Conservation (phyloP, 768 basidiomycete genomes). For the Lentinula boryana region DNA sequence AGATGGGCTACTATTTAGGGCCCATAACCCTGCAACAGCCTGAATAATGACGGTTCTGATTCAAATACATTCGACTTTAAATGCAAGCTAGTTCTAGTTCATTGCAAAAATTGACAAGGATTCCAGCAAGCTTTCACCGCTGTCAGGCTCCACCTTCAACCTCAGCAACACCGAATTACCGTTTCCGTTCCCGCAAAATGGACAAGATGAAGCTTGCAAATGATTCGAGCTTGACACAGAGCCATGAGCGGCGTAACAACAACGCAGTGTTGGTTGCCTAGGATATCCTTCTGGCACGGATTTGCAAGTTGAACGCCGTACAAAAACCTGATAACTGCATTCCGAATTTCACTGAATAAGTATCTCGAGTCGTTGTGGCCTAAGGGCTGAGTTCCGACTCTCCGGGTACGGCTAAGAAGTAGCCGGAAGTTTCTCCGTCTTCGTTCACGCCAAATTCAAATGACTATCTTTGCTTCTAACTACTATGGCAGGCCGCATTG, state of each 20-base stretch:
- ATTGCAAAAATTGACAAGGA: background rate
- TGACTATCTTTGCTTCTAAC: background rate
- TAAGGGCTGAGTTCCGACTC: background rate
- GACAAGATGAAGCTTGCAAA: background rate
- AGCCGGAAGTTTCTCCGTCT: background rate
- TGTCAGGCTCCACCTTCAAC: background rate
- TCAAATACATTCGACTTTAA: too few species aligned
- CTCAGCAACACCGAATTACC: background rate
- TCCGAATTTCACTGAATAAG: too few species aligned
- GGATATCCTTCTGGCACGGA: background rate
- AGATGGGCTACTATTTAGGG: background rate
- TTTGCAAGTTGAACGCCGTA: background rate
- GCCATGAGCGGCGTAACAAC: background rate
- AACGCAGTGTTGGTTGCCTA: background rate
- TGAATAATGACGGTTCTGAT: background rate
- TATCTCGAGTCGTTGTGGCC: too few species aligned
- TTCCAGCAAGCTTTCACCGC: background rate
- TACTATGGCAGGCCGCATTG: slow-evolving; percentile 50
- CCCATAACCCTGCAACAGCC: background rate
- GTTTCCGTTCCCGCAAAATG: background rate
- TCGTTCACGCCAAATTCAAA: background rate
- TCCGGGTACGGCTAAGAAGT: background rate
- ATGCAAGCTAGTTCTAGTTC: background rate
- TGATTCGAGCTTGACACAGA: background rate
- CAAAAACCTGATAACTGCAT: too few species aligned